Conservation (phyloP, 2,329 filamentous ascomycete species). For the Coleophoma eucalyptorum region DNA sequence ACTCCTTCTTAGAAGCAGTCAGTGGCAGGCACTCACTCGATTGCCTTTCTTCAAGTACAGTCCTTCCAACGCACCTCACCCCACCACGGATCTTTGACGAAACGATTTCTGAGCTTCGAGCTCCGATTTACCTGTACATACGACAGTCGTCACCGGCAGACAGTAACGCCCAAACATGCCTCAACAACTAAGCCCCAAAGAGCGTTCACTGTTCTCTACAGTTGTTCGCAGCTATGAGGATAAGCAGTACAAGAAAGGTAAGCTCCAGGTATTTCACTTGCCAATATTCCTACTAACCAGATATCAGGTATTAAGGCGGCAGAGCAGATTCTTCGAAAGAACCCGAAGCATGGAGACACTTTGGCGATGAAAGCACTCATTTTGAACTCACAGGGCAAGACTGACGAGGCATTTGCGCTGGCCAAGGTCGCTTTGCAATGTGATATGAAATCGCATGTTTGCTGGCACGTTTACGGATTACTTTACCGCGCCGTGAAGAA, state of each 20-base stretch:
- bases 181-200: slow-evolving; percentile 77
- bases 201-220: slow-evolving; percentile 89
- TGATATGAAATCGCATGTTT: slow-evolving; percentile 99
- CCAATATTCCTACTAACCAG: slow-evolving; percentile 13
- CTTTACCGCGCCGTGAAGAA: slow-evolving; percentile 94
- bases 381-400: slow-evolving; percentile 86
- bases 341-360: slow-evolving; percentile 94
- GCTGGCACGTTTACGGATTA: slow-evolving; percentile 98
- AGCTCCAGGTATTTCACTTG: slow-evolving; percentile 6
- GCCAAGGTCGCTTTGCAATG: slow-evolving; percentile 90
- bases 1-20: no score
- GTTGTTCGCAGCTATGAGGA: slow-evolving; percentile 96
- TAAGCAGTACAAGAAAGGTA: slow-evolving; percentile 93
- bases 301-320: slow-evolving; percentile 77
- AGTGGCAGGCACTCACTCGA: no score
- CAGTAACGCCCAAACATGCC: slow-evolving; percentile 47
- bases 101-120: no score
- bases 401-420: slow-evolving; percentile 88
- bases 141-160: background rate
- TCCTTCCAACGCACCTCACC: no score
- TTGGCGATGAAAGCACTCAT: slow-evolving; percentile 99
- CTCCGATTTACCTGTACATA: no score
- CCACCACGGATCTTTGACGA: no score
- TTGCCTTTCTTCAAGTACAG: no score
- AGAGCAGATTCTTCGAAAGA: slow-evolving; percentile 93